phyloP scores from a whole-genome alignment of 176 grass and related monocot species.

The Cenchrus purpureus region DNA sequence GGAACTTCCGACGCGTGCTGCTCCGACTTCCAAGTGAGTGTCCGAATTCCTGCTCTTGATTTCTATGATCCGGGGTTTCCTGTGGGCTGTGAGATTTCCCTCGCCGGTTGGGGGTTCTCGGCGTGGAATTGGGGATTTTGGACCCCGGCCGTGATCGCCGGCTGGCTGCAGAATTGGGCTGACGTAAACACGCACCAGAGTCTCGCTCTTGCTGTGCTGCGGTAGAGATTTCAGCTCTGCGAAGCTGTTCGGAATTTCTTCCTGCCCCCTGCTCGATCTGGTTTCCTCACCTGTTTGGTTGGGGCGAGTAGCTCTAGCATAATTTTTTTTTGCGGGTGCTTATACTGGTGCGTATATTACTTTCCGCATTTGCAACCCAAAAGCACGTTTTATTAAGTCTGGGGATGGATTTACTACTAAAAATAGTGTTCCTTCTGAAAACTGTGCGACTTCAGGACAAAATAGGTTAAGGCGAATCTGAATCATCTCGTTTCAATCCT shows the following conservation, averaged over 20 bases:
- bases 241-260: background rate
- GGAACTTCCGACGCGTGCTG: background rate
- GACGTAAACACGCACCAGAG: background rate
- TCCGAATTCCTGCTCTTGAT: background rate
- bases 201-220: background rate
- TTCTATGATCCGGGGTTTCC: slow-evolving; percentile 11
- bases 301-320: background rate
- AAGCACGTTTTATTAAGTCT: slow-evolving; percentile 17
- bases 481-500: background rate
- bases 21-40: slow-evolving; percentile 42
- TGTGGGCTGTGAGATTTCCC: background rate
- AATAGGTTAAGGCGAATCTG: background rate
- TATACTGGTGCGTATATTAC: background rate
- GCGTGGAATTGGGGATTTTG: background rate
- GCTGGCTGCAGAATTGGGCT: background rate
- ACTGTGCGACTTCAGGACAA: background rate
- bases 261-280: background rate
- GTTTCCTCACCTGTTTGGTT: background rate
- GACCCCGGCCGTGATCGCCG: background rate
- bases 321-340: background rate
- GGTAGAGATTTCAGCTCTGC: background rate
- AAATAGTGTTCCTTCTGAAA: slow-evolving; percentile 23
- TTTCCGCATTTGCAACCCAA: slow-evolving; percentile 34
- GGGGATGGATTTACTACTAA: slow-evolving; percentile 27
- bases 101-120: background rate